These are phyloP conservation scores for Calamus simplicifolius DNA, from an alignment of 176 grass and related monocot species.

Conservation along the genomic window DNA sequence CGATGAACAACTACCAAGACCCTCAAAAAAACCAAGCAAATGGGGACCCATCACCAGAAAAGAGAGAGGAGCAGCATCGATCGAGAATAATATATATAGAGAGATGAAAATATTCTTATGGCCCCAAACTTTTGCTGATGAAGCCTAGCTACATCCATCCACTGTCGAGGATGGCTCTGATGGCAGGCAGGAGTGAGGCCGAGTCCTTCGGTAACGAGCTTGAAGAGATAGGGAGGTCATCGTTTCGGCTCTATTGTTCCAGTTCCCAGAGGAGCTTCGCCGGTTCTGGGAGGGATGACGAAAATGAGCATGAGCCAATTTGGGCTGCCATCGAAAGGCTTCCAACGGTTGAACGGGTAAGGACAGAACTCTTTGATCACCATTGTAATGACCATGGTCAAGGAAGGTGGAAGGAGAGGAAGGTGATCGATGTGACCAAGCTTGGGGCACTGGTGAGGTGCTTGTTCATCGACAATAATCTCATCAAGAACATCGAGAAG, in stretches of 20 bases:
- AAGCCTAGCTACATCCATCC: no score
- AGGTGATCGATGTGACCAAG: slow-evolving; percentile 37
- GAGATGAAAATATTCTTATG: no score
- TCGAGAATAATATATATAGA: no score
- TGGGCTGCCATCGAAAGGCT: slow-evolving; percentile 67
- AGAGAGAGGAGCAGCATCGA: no score
- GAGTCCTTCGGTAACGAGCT: neutral
- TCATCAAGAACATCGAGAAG: slow-evolving; percentile 41
- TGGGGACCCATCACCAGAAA: no score
- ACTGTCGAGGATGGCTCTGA: slow-evolving; percentile 12
- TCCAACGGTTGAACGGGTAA: slow-evolving; percentile 30
- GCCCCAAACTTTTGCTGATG: no score
- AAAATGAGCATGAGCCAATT: slow-evolving; percentile 38
- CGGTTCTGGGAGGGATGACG: neutral
- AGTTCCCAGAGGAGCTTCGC: slow-evolving; percentile 25
- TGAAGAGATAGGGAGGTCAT: slow-evolving; percentile 18
- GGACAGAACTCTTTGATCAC: slow-evolving; percentile 27
- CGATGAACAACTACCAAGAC: no score
- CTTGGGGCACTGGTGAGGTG: slow-evolving; percentile 33
- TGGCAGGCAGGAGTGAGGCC: slow-evolving; percentile 3
- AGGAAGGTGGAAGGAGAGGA: neutral
- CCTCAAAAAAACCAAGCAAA: no score
- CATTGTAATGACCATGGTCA: neutral
- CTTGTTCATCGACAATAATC: slow-evolving; percentile 36
- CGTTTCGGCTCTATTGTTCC: slow-evolving; percentile 11